Base-by-base conservation (phyloP, 345 rosid genomes). In the Limnanthes douglasii region DNA sequence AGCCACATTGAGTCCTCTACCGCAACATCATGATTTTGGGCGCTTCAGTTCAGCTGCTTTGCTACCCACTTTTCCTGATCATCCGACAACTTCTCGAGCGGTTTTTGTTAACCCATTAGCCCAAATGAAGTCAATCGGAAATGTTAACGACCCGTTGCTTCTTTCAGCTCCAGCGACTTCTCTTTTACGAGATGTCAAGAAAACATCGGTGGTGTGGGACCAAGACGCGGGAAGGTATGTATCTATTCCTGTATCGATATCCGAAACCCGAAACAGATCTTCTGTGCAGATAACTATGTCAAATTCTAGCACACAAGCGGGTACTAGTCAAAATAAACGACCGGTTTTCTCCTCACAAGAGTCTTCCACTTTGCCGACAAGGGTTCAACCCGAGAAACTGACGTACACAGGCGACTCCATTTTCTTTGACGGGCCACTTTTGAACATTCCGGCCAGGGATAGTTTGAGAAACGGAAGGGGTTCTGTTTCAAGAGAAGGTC, bases 391-490 rank as follows among this genome's bases (percentile, higher is more conserved):
- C 60, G 97, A 82, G 59, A 78, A 68, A 46, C 69, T 84, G 41
- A 61, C 50, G 48, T 90, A 90, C 70, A 68, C 95, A 2, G 94
- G 98, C 18, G 94, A 80, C 44, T 79, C 95, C 4, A 84, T 90
- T 51, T 90, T 90, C 85, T 86, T 74, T 45, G 95, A 94, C 5
- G 98, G 98, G 3, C 98, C 98, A 6, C 75, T 79, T 19, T 62
- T 80, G 52, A 74, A 71, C 19, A 70, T 59, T 42, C 83, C 83
- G 0, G 50, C 38, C 6, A 64, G 78, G 60, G 83, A 86, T 51
- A 52, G 53, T 43, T 34, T 46, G 37, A 73, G 78, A 66, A 66
- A 64, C 36, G 79, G 69, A 15, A 65, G 64, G 38, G 60, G 50
- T 39, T 63, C 40, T 1, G 68, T 54, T 36, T 45, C 53, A 4